Conservation (phyloP, 1,284 basidiomycete species). For the Pseudozyma thailandica region DNA sequence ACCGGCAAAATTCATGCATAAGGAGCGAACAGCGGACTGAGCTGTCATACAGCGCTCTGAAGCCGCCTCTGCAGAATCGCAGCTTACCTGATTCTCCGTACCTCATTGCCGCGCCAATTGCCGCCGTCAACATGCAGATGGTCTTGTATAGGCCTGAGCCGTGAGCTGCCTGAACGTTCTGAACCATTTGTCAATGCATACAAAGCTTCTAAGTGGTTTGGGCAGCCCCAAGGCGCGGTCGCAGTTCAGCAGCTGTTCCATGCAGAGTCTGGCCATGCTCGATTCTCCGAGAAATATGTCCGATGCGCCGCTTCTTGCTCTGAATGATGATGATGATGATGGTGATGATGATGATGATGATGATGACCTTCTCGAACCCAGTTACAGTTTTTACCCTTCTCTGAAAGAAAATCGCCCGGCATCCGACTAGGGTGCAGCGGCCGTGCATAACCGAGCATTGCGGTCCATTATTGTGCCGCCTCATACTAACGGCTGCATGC, state of each 20-base stretch:
- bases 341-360: background rate
- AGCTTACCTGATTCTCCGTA: background rate
- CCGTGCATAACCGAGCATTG: conserved; percentile 8
- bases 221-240: too few species aligned
- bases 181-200: too few species aligned
- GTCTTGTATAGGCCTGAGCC: too few species aligned
- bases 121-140: too few species aligned
- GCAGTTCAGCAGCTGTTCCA: too few species aligned
- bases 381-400: too few species aligned
- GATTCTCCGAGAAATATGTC: background rate
- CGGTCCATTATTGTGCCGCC: conserved; percentile 1
- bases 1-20: background rate
- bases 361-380: background rate
- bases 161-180: too few species aligned
- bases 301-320: background rate
- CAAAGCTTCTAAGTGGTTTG: too few species aligned
- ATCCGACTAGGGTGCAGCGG: conserved; percentile 10
- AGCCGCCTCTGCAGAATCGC: background rate
- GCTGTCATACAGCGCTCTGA: background rate
- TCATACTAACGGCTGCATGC: too few species aligned
- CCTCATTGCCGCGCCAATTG: background rate
- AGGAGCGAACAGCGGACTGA: background rate
- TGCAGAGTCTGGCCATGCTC: background rate
- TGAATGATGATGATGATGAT: background rate
- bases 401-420: too few species aligned